Evolutionary conservation across 2,329 filamentous ascomycete genomes (phyloP), one percentile per base, ranked within the genome.

Genomic region (Coniochaeta sp.): DNA sequence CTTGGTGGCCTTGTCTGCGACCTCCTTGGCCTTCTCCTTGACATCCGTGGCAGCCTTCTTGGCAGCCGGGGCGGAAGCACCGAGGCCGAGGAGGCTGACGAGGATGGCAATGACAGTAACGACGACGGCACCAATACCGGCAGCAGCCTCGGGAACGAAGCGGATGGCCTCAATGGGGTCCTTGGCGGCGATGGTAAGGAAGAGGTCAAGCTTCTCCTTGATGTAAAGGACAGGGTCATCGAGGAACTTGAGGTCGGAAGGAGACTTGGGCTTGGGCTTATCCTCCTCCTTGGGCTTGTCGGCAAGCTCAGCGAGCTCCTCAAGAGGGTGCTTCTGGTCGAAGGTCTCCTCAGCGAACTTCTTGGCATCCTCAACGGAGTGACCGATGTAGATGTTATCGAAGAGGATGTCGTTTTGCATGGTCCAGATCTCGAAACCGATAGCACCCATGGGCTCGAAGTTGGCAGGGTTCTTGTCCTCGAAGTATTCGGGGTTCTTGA

Each of bases 311-410:
- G 89, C 78, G 47, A 86, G 82, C 77, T 87, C 81, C 79, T 99
- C 94, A 49, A 89, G 75, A 52, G 84, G 77, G 69, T 85, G 79
- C 88, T 99, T 99, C 74, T 90, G 74, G 66, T 89, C 86, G 71
- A 91, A 99, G 51, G 90, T 89, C 81, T 96, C 89, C 58, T 87
- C 80, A 63, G 90, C 87, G 66, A 99, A 79, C 76, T 91, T 87
- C 71, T 87, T 84, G 56, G 94, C 94, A 61, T 99, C 94, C 67
- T 90, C 90, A 61, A 94, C 71, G 18, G 92, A 97, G 84, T 99
- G 94, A 58, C 94, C 94, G 69, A 99, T 91, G 83, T 97, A 99
- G 79, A 99, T 95, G 85, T 99, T 99, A 83, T 97, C 90, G 65
- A 99, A 97, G 65, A 96, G 86, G 63, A 99, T 97, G 68, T 96